Evolutionary conservation across 2,329 filamentous ascomycete species (phyloP), one percentile per base, ranked within the genome.

Genomic region (Ramichloridium luteum): DNA sequence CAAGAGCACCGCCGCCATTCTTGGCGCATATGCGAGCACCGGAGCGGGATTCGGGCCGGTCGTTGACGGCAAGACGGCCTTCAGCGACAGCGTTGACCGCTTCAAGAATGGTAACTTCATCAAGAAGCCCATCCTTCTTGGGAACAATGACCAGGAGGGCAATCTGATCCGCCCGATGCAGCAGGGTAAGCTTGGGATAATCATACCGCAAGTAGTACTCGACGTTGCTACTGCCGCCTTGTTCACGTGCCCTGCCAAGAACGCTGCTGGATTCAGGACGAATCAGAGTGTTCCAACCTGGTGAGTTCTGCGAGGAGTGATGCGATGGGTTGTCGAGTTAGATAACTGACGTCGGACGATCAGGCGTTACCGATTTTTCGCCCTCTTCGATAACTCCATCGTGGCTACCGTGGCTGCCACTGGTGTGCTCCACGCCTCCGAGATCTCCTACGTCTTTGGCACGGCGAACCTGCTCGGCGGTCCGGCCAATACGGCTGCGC

Each of bases 191-290:
- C n/a, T n/a, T 29, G 37, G 5, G 27, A 34, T 16, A 38, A 36
- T 9, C 38, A 41, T 20, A 38, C 38, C n/a, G 34, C 30, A 23
- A n/a, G 20, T n/a, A 8, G 20, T 23, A 6, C 36, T 34, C 4
- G 30, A 33, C 15, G 13, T n/a, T 1, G 15, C 25, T 5, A 39
- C 36, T 2, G 27, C 35, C 6, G 16, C 26, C 4, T 22, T 34
- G 8, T 27, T 30, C 13, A 39, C 30, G 4, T 69, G 65, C 20
- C 61, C 65, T 2, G 58, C 59, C 8, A 48, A 54, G 1, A 49
- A 54, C 33, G 57, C 62, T 14, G 60, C 56, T 3, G 35, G 41
- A 2, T 55, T 54, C 1, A 59, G 62, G 5, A 44, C 43, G 1
- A 27, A 34, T 1, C 41, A 58, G 13, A 38, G 36, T 9, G 41